A percentile compares a stretch with the other conserved stretches of the same genome.
Conservation (phyloP, 257 asterid genomes). For the Cynanchum wilfordii region DNA sequence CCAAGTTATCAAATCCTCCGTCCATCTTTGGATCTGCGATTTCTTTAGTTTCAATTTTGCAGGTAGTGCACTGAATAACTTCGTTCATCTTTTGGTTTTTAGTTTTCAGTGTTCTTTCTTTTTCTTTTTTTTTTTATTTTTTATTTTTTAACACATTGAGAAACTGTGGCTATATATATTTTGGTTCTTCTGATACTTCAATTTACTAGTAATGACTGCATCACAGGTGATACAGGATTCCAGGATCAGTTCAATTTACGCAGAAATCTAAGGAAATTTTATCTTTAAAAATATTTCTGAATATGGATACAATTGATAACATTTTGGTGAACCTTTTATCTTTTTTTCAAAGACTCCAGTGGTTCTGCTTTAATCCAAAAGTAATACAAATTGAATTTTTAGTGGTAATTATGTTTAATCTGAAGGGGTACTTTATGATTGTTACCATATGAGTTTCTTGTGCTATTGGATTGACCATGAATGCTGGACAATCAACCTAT, state of each 20-base stretch:
- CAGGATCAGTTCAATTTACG: background rate
- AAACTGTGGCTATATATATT: background rate
- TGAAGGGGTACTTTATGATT: no score
- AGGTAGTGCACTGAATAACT: constrained; percentile 35
- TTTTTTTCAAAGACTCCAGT: no score
- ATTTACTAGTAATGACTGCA: background rate
- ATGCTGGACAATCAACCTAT: no score
- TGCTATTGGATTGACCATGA: no score
- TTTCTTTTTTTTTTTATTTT: background rate
- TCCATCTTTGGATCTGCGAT: constrained; percentile 61
- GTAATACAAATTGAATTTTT: no score
- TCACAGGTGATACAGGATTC: background rate
- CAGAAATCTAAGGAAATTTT: background rate
- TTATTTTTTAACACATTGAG: no score
- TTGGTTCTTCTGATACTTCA: background rate
- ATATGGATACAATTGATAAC: background rate
- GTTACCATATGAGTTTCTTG: no score
- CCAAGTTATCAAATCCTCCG: constrained; percentile 68
- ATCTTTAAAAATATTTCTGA: background rate
- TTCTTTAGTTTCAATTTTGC: constrained; percentile 79
- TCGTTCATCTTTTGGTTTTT: background rate
- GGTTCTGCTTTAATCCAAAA: no score
- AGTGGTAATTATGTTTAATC: no score
- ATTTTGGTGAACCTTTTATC: background rate
- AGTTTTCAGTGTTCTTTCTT: no score